A percentile compares a stretch with the other conserved stretches of the same genome.
phyloP scores from a whole-genome alignment of 192 early-diverging fungal species.

The Coemansia sp. region DNA sequence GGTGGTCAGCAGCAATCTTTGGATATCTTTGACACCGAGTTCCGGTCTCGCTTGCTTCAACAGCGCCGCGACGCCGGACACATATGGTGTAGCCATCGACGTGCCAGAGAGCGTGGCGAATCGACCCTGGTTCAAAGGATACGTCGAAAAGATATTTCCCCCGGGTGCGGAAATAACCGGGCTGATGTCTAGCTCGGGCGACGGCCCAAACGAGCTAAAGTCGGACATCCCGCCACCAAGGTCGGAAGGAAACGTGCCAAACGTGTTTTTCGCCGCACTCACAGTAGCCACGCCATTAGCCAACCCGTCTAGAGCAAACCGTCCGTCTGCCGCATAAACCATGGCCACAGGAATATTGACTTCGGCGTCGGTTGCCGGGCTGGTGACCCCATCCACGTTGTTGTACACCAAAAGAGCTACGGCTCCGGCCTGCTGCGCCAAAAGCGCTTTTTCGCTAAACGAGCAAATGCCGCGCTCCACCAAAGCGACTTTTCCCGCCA shows the following conservation, averaged over 20 bases:
- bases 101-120: constrained; percentile 66
- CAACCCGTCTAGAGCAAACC: constrained; percentile 19
- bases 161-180: constrained; percentile 69
- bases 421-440: constrained; percentile 56
- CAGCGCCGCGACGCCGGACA: constrained; percentile 69
- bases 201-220: constrained; percentile 69
- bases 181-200: constrained; percentile 60
- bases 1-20: constrained; percentile 54
- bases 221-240: constrained; percentile 56
- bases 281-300: background rate
- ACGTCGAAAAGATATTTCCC: constrained; percentile 68
- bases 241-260: constrained; percentile 20
- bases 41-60: constrained; percentile 56
- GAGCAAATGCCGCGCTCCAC: constrained; percentile 53
- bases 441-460: constrained; percentile 47
- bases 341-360: constrained; percentile 49
- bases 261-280: constrained; percentile 32
- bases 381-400: constrained; percentile 37
- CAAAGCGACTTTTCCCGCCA: constrained; percentile 49
- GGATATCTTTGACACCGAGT: constrained; percentile 16
- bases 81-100: constrained; percentile 79
- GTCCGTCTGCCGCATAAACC: constrained; percentile 47
- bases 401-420: constrained; percentile 55
- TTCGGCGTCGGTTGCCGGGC: constrained; percentile 10
- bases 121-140: constrained; percentile 40